Percentiles rank a stretch among this genome's conserved stretches.
Conservation (phyloP, 208 protist genomes). For the Acanthamoeba lenticulata region DNA sequence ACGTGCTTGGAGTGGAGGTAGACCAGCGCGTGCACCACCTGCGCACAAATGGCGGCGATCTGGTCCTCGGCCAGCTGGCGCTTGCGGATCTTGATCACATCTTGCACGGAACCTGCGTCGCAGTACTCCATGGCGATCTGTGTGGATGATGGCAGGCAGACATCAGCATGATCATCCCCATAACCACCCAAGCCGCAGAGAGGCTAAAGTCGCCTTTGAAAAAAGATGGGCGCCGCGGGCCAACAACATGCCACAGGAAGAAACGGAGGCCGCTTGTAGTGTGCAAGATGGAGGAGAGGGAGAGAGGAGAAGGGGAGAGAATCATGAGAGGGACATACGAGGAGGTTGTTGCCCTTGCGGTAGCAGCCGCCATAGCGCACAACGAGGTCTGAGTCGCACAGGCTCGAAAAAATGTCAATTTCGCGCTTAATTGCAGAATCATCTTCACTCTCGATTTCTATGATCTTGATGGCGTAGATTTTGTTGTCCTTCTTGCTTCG, state of each 20-base stretch:
- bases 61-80: constrained; percentile 75
- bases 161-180: neutral
- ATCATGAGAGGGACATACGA: neutral
- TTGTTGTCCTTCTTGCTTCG: constrained; percentile 59
- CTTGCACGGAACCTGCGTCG: constrained; percentile 79
- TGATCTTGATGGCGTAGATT: constrained; percentile 52
- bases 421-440: constrained; percentile 38
- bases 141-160: neutral
- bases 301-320: neutral
- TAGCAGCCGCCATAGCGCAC: constrained; percentile 57
- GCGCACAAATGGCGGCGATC: constrained; percentile 77
- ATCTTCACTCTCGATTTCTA: constrained; percentile 50
- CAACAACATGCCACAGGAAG: no score
- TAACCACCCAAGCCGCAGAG: no score
- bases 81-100: constrained; percentile 81
- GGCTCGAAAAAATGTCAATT: constrained; percentile 47
- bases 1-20: constrained; percentile 79
- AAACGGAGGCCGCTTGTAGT: no score
- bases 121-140: constrained; percentile 89
- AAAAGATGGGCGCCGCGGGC: no score
- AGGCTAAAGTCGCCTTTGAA: no score
- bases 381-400: constrained; percentile 56
- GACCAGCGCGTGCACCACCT: constrained; percentile 76
- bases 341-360: constrained; percentile 37
- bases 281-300: no score